These are phyloP conservation scores for Suhomyces taliae DNA, from an alignment of 1,139 yeast species.

Conservation along the genomic window DNA sequence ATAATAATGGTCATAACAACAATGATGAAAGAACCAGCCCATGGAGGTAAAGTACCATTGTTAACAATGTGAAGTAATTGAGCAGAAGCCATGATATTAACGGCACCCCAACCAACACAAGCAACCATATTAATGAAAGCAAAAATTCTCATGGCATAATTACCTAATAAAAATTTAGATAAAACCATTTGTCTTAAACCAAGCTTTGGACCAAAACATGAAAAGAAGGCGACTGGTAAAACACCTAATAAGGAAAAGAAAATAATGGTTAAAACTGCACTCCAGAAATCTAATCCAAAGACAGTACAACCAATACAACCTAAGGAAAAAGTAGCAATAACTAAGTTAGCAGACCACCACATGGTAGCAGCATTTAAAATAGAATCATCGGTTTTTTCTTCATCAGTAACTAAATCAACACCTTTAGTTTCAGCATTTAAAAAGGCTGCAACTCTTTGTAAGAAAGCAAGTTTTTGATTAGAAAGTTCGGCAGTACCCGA, in stretches of 20 bases:
- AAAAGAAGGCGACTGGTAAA: constrained; percentile 77
- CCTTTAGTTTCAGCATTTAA: constrained; percentile 66
- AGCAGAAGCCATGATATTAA: constrained; percentile 87
- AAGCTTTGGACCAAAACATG: constrained; percentile 78
- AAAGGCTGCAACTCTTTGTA: constrained; percentile 31
- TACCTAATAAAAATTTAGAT: constrained; percentile 77
- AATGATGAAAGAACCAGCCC: constrained; percentile 86
- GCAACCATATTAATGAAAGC: constrained; percentile 78
- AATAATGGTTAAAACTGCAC: constrained; percentile 58
- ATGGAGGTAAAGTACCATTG: constrained; percentile 70
- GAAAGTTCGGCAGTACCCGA: constrained; percentile 24
- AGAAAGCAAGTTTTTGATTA: constrained; percentile 12
- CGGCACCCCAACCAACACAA: constrained; percentile 96
- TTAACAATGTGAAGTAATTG: constrained; percentile 80
- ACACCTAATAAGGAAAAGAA: constrained; percentile 76
- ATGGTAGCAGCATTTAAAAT: constrained; percentile 73
- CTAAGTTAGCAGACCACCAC: constrained; percentile 94
- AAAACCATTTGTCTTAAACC: constrained; percentile 90
- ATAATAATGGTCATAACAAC: constrained; percentile 68
- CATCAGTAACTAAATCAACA: constrained; percentile 66
- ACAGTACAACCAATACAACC: constrained; percentile 75
- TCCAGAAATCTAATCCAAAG: constrained; percentile 64
- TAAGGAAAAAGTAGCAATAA: constrained; percentile 76
- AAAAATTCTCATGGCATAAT: constrained; percentile 71
- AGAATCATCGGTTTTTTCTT: constrained; percentile 61